A percentile compares a stretch with the other conserved stretches of the same genome.
Evolutionary conservation across 352 stramenopile genomes (phyloP).

Genomic region (Globisporangium acanthophoron): DNA sequence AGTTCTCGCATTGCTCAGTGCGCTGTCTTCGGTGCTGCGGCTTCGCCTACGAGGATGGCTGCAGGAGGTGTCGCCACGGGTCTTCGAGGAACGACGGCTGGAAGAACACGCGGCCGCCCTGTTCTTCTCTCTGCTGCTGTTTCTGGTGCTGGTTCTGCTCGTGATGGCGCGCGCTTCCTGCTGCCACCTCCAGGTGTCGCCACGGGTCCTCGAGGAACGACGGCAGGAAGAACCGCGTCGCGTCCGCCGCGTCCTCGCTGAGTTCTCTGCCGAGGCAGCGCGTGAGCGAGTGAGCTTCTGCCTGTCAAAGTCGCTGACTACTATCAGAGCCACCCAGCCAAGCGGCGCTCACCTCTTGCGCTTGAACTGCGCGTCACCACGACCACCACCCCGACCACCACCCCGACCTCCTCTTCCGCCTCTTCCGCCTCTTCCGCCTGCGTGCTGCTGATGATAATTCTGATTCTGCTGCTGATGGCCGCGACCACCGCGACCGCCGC

Average conservation of each 20-base stretch:
- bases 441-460: neutral
- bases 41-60: neutral
- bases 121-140: conserved; percentile 2
- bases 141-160: conserved; percentile 5
- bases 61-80: conserved; percentile 31
- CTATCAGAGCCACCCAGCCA: too few relatives aligned
- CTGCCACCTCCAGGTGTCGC: conserved; percentile 25
- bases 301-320: too few relatives aligned
- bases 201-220: conserved; percentile 71
- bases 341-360: conserved; percentile 30
- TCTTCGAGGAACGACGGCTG: conserved; percentile 64
- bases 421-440: conserved; percentile 12
- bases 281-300: neutral
- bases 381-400: conserved; percentile 6
- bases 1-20: too few relatives aligned
- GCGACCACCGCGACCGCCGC: conserved; percentile 11
- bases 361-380: conserved; percentile 25
- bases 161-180: neutral
- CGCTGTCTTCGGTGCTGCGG: too few relatives aligned
- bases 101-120: conserved; percentile 50
- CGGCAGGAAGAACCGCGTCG: conserved; percentile 51
- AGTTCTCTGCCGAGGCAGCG: conserved; percentile 14
- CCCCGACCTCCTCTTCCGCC: conserved; percentile 13
- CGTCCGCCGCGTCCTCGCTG: conserved; percentile 36
- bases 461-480: conserved; percentile 10